Evolutionary conservation across 345 rosid genomes (phyloP).

Genomic region (Gynandropsis gynandra): DNA sequence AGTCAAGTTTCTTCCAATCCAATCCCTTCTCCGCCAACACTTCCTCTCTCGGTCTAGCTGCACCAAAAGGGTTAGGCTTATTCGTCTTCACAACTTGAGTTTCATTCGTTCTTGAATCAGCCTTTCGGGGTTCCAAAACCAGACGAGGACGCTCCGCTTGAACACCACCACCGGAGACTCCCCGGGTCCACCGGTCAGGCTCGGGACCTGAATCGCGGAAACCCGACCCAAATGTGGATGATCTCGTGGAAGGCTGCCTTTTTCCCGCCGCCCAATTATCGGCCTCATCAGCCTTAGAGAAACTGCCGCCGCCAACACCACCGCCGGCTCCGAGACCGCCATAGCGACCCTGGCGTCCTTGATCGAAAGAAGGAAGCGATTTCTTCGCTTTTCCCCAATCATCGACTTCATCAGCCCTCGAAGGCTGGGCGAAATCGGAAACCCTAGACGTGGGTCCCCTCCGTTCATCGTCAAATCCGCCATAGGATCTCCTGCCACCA

Average conservation of each 20-base stretch:
- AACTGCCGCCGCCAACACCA: conserved; percentile 33
- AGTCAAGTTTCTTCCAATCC: conserved; percentile 85
- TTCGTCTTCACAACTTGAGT: conserved; percentile 33
- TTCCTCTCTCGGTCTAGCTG: conserved; percentile 91
- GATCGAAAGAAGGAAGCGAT: conserved; percentile 42
- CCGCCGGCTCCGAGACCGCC: conserved; percentile 42
- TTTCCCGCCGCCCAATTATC: conserved; percentile 75
- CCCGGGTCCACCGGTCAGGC: conserved; percentile 69
- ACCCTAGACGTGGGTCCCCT: conserved; percentile 64
- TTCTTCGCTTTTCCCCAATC: conserved; percentile 78
- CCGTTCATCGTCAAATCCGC: conserved; percentile 77
- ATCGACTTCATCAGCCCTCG: conserved; percentile 88
- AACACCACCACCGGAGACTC: conserved; percentile 30
- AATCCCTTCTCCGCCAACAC: conserved; percentile 90
- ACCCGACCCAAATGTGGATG: conserved; percentile 57
- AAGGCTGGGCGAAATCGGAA: conserved; percentile 68
- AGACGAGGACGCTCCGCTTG: conserved; percentile 57
- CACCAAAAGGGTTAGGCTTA: conserved; percentile 78
- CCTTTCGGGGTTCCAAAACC: conserved; percentile 62
- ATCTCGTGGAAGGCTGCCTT: conserved; percentile 38
- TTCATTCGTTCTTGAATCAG: conserved; percentile 36
- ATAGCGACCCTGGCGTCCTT: conserved; percentile 49
- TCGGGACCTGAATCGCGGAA: conserved; percentile 54
- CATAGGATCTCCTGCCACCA: conserved; percentile 46
- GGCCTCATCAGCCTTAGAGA: conserved; percentile 76